phyloP scores from a whole-genome alignment of 805 yeast genomes.

The Candida anglica region DNA sequence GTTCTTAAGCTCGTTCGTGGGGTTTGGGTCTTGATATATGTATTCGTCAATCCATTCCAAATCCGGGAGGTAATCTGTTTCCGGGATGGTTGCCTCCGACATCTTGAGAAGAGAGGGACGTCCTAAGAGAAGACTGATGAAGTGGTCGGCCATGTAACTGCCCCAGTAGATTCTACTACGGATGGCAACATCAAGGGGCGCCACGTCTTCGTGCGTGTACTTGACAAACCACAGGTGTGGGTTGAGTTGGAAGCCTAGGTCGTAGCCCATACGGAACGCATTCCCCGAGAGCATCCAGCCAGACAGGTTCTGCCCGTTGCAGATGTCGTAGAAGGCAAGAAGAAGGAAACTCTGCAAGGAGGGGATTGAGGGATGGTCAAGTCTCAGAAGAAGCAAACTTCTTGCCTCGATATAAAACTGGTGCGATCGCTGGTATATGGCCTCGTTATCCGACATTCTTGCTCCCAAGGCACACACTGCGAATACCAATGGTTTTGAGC shows the following conservation, averaged over 20 bases:
- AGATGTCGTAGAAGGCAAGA: slow-evolving; percentile 58
- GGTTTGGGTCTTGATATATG: slow-evolving; percentile 33
- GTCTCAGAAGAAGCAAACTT: slow-evolving; percentile 32
- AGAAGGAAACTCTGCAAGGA: slow-evolving; percentile 57
- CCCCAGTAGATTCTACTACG: slow-evolving; percentile 67
- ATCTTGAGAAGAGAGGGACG: slow-evolving; percentile 53
- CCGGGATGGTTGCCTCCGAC: slow-evolving; percentile 58
- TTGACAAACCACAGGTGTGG: slow-evolving; percentile 57
- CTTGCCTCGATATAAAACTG: slow-evolving; percentile 47
- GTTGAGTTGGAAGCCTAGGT: slow-evolving; percentile 59
- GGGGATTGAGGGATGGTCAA: slow-evolving; percentile 48
- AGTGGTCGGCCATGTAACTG: slow-evolving; percentile 60
- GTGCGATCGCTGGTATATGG: slow-evolving; percentile 36
- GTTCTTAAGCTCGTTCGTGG: slow-evolving; percentile 24
- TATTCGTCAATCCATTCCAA: slow-evolving; percentile 61
- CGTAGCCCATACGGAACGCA: slow-evolving; percentile 63
- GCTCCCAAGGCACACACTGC: slow-evolving; percentile 61
- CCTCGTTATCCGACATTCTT: slow-evolving; percentile 41
- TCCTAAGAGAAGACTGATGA: slow-evolving; percentile 56
- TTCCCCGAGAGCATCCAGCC: slow-evolving; percentile 64
- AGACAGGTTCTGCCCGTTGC: slow-evolving; percentile 52
- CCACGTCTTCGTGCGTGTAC: slow-evolving; percentile 32
- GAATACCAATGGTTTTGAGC: slow-evolving; percentile 50
- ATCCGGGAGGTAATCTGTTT: slow-evolving; percentile 56
- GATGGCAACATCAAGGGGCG: slow-evolving; percentile 51